Conservation (phyloP, 2,329 filamentous ascomycete genomes). For the Neocucurbitaria cava region DNA sequence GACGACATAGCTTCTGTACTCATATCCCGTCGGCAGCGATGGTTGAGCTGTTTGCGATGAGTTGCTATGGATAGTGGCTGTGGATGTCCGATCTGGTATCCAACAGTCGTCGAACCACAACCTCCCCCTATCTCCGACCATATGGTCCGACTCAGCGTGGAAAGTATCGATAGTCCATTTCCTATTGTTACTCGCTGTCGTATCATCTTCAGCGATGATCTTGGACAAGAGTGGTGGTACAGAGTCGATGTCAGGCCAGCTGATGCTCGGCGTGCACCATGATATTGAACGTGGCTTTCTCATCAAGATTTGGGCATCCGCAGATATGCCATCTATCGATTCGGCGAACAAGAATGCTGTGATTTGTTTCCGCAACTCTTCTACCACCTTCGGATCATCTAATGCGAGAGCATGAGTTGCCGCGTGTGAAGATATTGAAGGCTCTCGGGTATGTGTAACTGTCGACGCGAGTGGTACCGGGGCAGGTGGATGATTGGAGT, state of each 20-base stretch:
- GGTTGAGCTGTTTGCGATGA: neutral
- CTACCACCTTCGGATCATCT: conserved; percentile 25
- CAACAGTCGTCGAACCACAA: conserved; percentile 39
- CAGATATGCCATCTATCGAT: conserved; percentile 32
- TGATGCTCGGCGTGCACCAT: conserved; percentile 26
- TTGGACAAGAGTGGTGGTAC: conserved; percentile 32
- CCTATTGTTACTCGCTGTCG: conserved; percentile 5
- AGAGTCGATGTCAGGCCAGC: conserved; percentile 36
- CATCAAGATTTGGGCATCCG: conserved; percentile 37
- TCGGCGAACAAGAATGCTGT: conserved; percentile 36
- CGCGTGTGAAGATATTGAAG: conserved; percentile 1
- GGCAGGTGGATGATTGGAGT: conserved; percentile 9
- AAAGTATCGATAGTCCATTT: conserved; percentile 35
- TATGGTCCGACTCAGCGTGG: conserved; percentile 35
- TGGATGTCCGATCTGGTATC: conserved; percentile 10
- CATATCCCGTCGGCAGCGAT: conserved; percentile 8
- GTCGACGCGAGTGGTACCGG: conserved; percentile 20
- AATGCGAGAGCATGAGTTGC: conserved; percentile 6
- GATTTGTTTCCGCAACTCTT: conserved; percentile 32
- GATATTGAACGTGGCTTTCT: conserved; percentile 26
- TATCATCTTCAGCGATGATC: conserved; percentile 20
- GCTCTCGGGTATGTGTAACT: conserved; percentile 1
- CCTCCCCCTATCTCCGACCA: conserved; percentile 37
- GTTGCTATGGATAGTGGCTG: neutral
- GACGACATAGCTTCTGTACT: conserved; percentile 26